A percentile compares a stretch with the other conserved stretches of the same genome.
Evolutionary conservation across 2,329 filamentous ascomycete genomes (phyloP).

Genomic region (Pseudocercospora eumusae): DNA sequence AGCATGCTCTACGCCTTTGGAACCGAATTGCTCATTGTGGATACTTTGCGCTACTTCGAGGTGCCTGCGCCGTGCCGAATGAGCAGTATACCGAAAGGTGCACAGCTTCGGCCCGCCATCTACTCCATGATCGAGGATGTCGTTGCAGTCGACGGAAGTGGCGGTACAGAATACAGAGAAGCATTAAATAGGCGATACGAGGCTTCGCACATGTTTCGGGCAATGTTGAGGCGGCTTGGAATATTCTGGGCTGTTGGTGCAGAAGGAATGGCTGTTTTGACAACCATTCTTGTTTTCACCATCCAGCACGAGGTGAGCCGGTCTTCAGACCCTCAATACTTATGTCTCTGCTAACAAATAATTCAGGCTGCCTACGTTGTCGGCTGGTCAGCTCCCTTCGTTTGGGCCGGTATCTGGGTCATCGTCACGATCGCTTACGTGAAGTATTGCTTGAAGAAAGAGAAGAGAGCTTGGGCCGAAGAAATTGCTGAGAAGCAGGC

Average conservation of each 20-base stretch:
- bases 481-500: conserved; percentile 37
- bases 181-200: conserved; percentile 55
- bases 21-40: conserved; percentile 53
- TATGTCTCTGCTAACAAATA: too few relatives aligned
- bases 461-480: conserved; percentile 41
- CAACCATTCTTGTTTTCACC: conserved; percentile 52
- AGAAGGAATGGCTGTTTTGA: conserved; percentile 44
- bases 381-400: conserved; percentile 53
- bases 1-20: conserved; percentile 57
- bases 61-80: conserved; percentile 54
- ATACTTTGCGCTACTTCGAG: conserved; percentile 49
- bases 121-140: conserved; percentile 59
- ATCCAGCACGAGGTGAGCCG: conserved; percentile 43
- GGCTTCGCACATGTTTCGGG: conserved; percentile 55
- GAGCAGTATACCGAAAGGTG: conserved; percentile 54
- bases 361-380: conserved; percentile 49
- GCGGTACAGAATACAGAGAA: conserved; percentile 56
- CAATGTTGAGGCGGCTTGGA: conserved; percentile 55
- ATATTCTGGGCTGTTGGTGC: conserved; percentile 56
- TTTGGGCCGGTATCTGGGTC: conserved; percentile 53
- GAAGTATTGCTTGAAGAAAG: conserved; percentile 40
- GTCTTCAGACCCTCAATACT: too few relatives aligned
- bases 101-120: conserved; percentile 55
- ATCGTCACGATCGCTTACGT: conserved; percentile 51
- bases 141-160: conserved; percentile 55